phyloP scores from a whole-genome alignment of 2,329 filamentous ascomycete genomes.

The Ambrosiella cleistominuta region DNA sequence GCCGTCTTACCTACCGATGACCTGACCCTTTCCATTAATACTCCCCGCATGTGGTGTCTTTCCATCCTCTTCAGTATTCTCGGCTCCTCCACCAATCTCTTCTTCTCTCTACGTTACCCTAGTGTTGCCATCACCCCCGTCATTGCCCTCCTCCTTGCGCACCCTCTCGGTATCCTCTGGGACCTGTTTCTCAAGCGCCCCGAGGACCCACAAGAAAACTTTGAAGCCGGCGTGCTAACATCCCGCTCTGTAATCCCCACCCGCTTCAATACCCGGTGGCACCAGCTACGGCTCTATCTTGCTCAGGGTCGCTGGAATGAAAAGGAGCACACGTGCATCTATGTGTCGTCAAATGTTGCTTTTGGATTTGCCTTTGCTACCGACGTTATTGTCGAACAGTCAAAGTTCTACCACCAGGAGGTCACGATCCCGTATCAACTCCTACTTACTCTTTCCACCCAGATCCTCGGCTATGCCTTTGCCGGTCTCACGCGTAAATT shows the following conservation, averaged over 20 bases:
- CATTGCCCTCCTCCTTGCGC: slow-evolving; percentile 69
- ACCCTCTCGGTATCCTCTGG: slow-evolving; percentile 68
- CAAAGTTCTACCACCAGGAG: slow-evolving; percentile 73
- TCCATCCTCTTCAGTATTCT: slow-evolving; percentile 66
- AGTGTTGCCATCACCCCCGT: slow-evolving; percentile 80
- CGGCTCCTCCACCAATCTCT: slow-evolving; percentile 69
- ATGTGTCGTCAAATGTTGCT: slow-evolving; percentile 77
- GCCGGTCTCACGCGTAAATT: slow-evolving; percentile 67
- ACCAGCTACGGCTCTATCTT: slow-evolving; percentile 50
- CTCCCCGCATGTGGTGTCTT: slow-evolving; percentile 70
- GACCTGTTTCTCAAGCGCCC: slow-evolving; percentile 52
- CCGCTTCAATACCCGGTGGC: slow-evolving; percentile 6
- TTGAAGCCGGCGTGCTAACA: slow-evolving; percentile 29
- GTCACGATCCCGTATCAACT: slow-evolving; percentile 62
- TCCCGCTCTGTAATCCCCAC: slow-evolving; percentile 14
- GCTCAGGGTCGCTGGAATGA: slow-evolving; percentile 72
- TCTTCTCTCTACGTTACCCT: slow-evolving; percentile 79
- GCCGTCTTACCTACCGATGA: slow-evolving; percentile 64
- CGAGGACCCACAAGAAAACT: slow-evolving; percentile 31
- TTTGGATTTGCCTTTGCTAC: slow-evolving; percentile 83
- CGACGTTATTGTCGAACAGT: slow-evolving; percentile 80
- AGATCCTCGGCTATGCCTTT: slow-evolving; percentile 74
- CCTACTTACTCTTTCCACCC: slow-evolving; percentile 67
- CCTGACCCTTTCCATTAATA: slow-evolving; percentile 63
- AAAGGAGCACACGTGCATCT: slow-evolving; percentile 77